A percentile compares a stretch with the other conserved stretches of the same genome.
phyloP scores from a whole-genome alignment of 257 asterid species.

The Ilex asprella region DNA sequence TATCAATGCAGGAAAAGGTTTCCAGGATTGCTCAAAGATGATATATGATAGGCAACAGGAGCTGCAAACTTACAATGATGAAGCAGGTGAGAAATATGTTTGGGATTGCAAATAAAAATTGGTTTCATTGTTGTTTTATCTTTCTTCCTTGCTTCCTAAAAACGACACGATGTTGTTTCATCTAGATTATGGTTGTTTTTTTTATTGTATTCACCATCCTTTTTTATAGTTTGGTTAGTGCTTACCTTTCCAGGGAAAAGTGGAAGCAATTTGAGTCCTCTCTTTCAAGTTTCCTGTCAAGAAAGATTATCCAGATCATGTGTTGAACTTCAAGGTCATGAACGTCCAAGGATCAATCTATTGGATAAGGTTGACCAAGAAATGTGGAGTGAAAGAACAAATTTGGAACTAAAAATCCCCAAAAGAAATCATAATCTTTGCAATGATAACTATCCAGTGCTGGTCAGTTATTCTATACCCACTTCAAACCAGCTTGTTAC shows the following conservation, averaged over 20 bases:
- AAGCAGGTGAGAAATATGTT: not conserved
- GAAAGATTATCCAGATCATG: not conserved
- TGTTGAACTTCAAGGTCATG: no score
- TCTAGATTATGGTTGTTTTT: no score
- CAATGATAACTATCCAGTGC: not conserved
- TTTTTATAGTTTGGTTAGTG: no score
- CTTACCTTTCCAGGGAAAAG: constrained; percentile 4
- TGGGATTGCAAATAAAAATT: no score
- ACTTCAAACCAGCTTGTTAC: not conserved
- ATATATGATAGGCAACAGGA: not conserved
- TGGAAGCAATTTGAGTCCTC: constrained; percentile 12
- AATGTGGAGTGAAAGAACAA: constrained; percentile 8
- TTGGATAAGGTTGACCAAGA: no score
- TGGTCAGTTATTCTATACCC: constrained; percentile 2
- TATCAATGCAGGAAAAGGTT: constrained; percentile 15
- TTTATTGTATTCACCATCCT: no score
- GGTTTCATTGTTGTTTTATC: no score
- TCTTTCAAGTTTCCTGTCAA: constrained; percentile 9
- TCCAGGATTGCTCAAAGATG: not conserved
- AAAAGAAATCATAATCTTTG: constrained; percentile 4
- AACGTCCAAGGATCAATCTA: no score
- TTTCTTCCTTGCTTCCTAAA: no score
- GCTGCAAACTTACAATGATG: not conserved
- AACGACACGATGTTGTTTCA: no score
- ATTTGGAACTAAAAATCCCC: constrained; percentile 7